phyloP scores from a whole-genome alignment of 257 asterid species.

The Fraxinus cuspidata region DNA sequence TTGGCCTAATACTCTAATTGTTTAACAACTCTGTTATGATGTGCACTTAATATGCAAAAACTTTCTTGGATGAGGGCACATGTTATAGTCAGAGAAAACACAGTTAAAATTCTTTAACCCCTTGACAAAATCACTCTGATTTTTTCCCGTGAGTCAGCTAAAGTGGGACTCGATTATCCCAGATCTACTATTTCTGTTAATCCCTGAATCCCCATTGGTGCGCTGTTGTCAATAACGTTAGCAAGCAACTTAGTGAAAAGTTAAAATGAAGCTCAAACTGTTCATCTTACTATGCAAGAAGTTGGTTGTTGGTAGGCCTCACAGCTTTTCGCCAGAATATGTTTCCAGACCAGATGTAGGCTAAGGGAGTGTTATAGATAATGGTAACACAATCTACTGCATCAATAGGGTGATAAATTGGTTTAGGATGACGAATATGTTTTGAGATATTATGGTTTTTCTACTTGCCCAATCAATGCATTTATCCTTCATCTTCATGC shows the following conservation, averaged over 20 bases:
- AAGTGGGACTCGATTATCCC: not conserved
- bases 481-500: not conserved
- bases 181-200: not conserved
- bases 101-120: not conserved
- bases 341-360: not conserved
- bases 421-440: not conserved
- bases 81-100: not conserved
- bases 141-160: not conserved
- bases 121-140: not conserved
- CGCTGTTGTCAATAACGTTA: not conserved
- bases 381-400: not conserved
- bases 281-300: not conserved
- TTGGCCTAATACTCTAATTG: not conserved
- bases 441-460: not conserved
- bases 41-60: not conserved
- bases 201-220: not conserved
- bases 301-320: not conserved
- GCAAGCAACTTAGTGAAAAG: not conserved
- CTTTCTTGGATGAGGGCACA: not conserved
- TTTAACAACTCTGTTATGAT: not conserved
- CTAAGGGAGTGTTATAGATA: not conserved
- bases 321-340: not conserved
- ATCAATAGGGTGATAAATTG: not conserved
- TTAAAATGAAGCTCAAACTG: not conserved
- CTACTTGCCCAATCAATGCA: not conserved